Percentiles rank a stretch among this genome's conserved stretches.
Conservation (phyloP, 768 basidiomycete species). For the Inosperma sp. region DNA sequence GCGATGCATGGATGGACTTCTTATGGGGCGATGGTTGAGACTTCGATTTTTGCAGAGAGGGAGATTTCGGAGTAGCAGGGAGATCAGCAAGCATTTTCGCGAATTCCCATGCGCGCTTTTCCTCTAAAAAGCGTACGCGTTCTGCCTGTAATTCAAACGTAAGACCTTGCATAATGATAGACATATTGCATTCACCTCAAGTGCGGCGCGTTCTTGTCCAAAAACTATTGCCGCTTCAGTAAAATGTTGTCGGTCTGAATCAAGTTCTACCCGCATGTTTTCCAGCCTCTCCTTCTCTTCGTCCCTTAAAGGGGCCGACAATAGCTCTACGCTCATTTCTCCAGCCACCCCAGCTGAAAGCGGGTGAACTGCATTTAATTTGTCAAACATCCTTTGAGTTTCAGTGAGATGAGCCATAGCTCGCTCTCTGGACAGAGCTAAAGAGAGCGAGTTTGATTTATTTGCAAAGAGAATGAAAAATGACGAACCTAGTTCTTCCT, state of each 20-base stretch:
- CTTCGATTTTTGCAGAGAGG: conserved; percentile 16
- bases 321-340: conserved; percentile 50
- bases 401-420: conserved; percentile 38
- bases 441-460: conserved; percentile 2
- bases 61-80: conserved; percentile 40
- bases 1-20: too few species aligned
- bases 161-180: conserved; percentile 8
- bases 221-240: conserved; percentile 60
- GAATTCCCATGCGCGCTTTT: conserved; percentile 70
- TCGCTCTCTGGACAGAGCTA: conserved; percentile 41
- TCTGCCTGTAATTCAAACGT: conserved; percentile 46
- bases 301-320: conserved; percentile 49
- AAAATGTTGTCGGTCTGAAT: conserved; percentile 60
- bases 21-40: conserved; percentile 24
- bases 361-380: conserved; percentile 45
- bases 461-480: neutral
- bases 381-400: conserved; percentile 52
- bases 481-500: conserved; percentile 53
- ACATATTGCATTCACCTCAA: conserved; percentile 49
- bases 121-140: conserved; percentile 55
- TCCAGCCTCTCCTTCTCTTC: conserved; percentile 53
- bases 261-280: conserved; percentile 50
- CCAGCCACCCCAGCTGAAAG: conserved; percentile 28
- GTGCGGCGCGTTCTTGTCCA: conserved; percentile 55
- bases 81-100: conserved; percentile 57